Percentiles rank a stretch among this genome's conserved stretches.
Conservation (phyloP, 2,329 filamentous ascomycete species). For the Hypoxylon rubiginosum region DNA sequence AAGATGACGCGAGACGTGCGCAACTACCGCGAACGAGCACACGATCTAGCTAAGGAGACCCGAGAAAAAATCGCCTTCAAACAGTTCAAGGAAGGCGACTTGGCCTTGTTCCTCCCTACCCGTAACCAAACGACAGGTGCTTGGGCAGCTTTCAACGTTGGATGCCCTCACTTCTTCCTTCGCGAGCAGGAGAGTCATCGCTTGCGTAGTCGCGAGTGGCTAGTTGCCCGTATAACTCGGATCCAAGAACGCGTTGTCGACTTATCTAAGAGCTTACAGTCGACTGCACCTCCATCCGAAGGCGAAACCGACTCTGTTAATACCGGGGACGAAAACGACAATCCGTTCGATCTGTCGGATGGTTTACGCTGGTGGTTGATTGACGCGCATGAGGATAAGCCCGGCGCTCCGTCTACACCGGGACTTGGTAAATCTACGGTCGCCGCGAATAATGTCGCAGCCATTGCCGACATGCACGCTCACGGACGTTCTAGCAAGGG, state of each 20-base stretch:
- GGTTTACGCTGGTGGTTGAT: conserved; percentile 96
- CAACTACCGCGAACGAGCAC: conserved; percentile 87
- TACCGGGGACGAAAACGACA: conserved; percentile 83
- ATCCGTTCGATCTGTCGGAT: conserved; percentile 96
- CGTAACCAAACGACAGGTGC: conserved; percentile 93
- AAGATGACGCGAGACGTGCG: conserved; percentile 94
- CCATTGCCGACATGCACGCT: conserved; percentile 77
- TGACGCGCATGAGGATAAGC: conserved; percentile 93
- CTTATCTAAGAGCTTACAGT: conserved; percentile 79
- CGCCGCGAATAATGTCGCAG: conserved; percentile 87
- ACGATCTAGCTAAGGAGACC: conserved; percentile 83
- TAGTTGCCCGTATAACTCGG: conserved; percentile 92
- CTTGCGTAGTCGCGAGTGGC: conserved; percentile 88
- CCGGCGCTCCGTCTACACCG: conserved; percentile 90
- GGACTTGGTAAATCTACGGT: conserved; percentile 93
- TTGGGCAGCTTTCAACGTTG: conserved; percentile 98
- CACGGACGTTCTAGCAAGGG: conserved; percentile 58
- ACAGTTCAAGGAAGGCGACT: conserved; percentile 95
- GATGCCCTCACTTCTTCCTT: conserved; percentile 96
- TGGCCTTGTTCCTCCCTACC: conserved; percentile 93
- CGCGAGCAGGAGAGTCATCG: conserved; percentile 92
- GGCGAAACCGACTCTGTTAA: conserved; percentile 65
- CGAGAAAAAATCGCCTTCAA: conserved; percentile 97
- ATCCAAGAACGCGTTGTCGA: conserved; percentile 96
- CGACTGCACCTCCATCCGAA: conserved; percentile 56